Conservation (phyloP, 2,329 filamentous ascomycete genomes). For the Westerdykella ornata region DNA sequence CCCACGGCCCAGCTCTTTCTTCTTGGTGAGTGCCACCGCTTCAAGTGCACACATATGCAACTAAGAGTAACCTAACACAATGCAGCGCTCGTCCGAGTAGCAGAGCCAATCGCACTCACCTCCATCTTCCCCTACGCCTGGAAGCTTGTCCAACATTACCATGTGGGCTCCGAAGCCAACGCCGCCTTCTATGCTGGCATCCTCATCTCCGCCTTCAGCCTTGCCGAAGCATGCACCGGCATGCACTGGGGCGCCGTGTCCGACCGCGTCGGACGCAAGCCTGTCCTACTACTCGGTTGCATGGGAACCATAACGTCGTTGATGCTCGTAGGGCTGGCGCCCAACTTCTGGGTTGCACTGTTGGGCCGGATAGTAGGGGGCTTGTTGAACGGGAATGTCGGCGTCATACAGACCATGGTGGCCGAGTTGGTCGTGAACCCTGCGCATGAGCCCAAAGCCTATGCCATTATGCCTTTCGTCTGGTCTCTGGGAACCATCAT, state of each 20-base stretch:
- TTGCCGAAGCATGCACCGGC: conserved; percentile 78
- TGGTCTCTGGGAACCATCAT: conserved; percentile 89
- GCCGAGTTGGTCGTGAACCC: conserved; percentile 77
- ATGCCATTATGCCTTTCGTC: conserved; percentile 88
- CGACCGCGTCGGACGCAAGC: conserved; percentile 38
- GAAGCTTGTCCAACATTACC: conserved; percentile 35
- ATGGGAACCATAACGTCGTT: conserved; percentile 76
- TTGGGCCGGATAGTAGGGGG: conserved; percentile 70
- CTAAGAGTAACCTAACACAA: not conserved
- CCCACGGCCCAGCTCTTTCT: conserved; percentile 77
- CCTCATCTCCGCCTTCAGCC: conserved; percentile 85
- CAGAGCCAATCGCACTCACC: conserved; percentile 87
- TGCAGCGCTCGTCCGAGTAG: conserved; percentile 80
- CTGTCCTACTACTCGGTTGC: conserved; percentile 46
- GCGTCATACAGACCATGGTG: conserved; percentile 85
- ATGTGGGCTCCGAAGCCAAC: conserved; percentile 32
- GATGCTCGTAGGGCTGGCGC: conserved; percentile 72
- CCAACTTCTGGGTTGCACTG: conserved; percentile 78
- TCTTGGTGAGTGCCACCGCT: conserved; percentile 56
- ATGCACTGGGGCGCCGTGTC: conserved; percentile 50
- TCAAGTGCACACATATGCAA: not conserved
- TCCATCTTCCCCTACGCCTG: conserved; percentile 79
- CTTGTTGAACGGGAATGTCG: conserved; percentile 83
- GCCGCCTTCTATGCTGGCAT: conserved; percentile 79
- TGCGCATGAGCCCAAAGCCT: conserved; percentile 80